Evolutionary conservation across 305 asterid species (phyloP).

Genomic region (Fraxinus ornus): DNA sequence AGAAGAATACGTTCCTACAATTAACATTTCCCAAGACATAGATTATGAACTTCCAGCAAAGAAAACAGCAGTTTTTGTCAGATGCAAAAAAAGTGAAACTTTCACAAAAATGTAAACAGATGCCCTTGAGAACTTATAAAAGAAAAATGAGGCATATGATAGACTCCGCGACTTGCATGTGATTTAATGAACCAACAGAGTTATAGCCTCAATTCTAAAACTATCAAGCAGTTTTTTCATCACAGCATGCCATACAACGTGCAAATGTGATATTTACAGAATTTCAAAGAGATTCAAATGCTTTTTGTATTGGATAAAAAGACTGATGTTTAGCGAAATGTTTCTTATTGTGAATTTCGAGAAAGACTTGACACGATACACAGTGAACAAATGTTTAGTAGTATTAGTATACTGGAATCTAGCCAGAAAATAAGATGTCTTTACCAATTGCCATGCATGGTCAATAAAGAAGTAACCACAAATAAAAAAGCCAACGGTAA

Average conservation of each 20-base stretch:
- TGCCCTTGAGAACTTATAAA: constrained; percentile 16
- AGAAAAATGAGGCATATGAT: not conserved
- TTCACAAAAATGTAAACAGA: not conserved
- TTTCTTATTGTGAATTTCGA: not conserved
- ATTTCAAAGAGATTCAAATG: not conserved
- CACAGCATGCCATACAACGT: constrained; percentile 1
- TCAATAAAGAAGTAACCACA: not conserved
- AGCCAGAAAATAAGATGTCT: not conserved
- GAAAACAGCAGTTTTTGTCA: constrained; percentile 17
- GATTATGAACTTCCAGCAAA: constrained; percentile 18
- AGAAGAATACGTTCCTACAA: constrained; percentile 72
- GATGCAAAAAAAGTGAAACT: constrained; percentile 14
- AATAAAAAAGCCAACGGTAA: not conserved
- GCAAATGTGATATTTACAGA: not conserved
- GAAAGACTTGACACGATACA: not conserved
- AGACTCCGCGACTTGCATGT: not conserved
- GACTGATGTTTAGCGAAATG: not conserved
- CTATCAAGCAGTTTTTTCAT: constrained; percentile 2
- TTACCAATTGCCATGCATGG: not conserved
- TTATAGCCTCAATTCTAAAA: not conserved
- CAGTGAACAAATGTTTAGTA: not conserved
- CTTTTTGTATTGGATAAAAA: not conserved
- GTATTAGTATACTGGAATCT: not conserved
- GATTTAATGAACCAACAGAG: not conserved
- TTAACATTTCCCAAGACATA: constrained; percentile 25